Percentiles rank a stretch among this genome's conserved stretches.
These are phyloP conservation scores for Nicotiana otophora DNA, from an alignment of 257 asterid genomes.

Conservation along the genomic window DNA sequence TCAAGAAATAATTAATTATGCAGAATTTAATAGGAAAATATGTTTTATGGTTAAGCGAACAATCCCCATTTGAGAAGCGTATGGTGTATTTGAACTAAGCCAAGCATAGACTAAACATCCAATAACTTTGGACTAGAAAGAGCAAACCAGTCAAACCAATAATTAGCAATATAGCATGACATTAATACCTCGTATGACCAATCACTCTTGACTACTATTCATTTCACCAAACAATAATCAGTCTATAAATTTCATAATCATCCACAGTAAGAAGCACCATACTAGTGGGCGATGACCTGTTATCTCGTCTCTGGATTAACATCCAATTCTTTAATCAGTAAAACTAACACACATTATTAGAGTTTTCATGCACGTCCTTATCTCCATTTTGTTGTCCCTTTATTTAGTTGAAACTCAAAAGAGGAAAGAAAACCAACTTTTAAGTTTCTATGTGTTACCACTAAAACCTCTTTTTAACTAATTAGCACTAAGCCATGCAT, in stretches of 20 bases:
- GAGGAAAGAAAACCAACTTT: neutral
- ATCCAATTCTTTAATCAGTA: neutral
- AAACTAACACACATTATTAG: neutral
- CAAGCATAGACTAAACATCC: neutral
- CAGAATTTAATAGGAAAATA: neutral
- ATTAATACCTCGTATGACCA: neutral
- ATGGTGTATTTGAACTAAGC: too few species aligned
- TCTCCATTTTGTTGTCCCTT: neutral
- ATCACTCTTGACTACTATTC: neutral
- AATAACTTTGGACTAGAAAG: neutral
- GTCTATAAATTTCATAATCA: neutral
- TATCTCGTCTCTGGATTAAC: slow-evolving; percentile 5
- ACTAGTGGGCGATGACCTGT: neutral
- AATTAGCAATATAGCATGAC: neutral
- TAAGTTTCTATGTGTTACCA: too few species aligned
- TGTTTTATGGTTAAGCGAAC: too few species aligned
- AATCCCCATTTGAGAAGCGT: too few species aligned
- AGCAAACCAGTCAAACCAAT: too few species aligned
- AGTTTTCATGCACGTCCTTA: neutral
- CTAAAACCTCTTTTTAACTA: too few species aligned
- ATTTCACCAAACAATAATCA: neutral
- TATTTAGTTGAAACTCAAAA: neutral
- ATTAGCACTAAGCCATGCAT: neutral
- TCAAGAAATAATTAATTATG: neutral
- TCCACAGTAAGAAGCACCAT: neutral